Conservation (phyloP, 2,329 filamentous ascomycete genomes). For the Pyrenophora tritici-repentis region DNA sequence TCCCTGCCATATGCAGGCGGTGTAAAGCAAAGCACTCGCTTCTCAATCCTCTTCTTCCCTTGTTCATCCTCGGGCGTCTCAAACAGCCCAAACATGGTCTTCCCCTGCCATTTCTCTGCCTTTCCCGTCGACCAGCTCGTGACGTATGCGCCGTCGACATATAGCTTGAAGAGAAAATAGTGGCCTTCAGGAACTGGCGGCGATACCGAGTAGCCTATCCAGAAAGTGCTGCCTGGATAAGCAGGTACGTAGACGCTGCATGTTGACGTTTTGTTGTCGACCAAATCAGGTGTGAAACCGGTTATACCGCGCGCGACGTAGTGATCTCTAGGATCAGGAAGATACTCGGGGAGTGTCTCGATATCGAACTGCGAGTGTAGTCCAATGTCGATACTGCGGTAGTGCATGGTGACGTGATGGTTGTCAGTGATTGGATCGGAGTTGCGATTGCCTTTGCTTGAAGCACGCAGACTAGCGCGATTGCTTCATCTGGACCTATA, state of each 20-base stretch:
- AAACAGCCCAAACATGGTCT: conserved; percentile 53
- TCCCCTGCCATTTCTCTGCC: conserved; percentile 51
- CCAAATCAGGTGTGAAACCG: conserved; percentile 10
- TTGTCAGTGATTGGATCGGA: background rate
- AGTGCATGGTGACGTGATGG: conserved; percentile 27
- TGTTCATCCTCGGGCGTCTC: conserved; percentile 38
- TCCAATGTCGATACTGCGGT: conserved; percentile 47
- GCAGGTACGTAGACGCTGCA: conserved; percentile 45
- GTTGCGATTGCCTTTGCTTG: background rate
- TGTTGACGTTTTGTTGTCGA: conserved; percentile 35
- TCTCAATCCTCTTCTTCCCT: conserved; percentile 46
- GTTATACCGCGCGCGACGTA: conserved; percentile 14
- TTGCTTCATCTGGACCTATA: background rate
- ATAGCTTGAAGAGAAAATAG: conserved; percentile 55
- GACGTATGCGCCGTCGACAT: conserved; percentile 46
- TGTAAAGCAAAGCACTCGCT: conserved; percentile 49
- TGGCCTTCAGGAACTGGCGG: conserved; percentile 37
- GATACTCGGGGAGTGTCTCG: conserved; percentile 47
- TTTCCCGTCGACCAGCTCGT: conserved; percentile 53
- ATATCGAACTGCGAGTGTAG: conserved; percentile 52
- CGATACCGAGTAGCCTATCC: conserved; percentile 48
- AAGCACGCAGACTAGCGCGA: background rate
- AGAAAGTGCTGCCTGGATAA: conserved; percentile 49
- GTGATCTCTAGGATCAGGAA: conserved; percentile 24
- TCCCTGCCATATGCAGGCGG: conserved; percentile 18